Evolutionary conservation across 495 filamentous ascomycete species (phyloP).

Genomic region (Extremus antarcticus): DNA sequence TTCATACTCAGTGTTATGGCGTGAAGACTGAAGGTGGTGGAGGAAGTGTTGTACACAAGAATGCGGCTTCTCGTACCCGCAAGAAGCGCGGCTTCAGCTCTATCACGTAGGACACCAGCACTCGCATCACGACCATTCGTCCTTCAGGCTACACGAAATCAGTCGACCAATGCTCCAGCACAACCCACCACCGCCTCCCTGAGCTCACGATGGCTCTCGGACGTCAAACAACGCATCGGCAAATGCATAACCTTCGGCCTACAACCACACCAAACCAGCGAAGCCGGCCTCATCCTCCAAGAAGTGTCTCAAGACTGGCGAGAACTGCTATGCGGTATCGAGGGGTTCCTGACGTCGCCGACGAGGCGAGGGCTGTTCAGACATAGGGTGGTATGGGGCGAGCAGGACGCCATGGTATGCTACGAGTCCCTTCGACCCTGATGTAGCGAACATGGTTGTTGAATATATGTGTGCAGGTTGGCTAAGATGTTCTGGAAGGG

Average conservation of each 20-base stretch:
- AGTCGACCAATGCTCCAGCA: not conserved
- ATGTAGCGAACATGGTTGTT: not conserved
- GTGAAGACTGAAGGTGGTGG: no score
- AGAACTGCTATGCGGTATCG: constrained; percentile 60
- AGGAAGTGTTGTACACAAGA: no score
- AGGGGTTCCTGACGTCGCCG: constrained; percentile 67
- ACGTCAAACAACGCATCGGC: constrained; percentile 63
- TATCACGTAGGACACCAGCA: not conserved
- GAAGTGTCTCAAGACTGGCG: constrained; percentile 66
- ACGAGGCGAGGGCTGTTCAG: constrained; percentile 53
- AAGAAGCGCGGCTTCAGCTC: not conserved
- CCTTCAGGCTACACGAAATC: not conserved
- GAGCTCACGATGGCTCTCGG: constrained; percentile 60
- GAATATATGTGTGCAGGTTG: constrained; percentile 5
- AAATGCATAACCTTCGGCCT: constrained; percentile 76
- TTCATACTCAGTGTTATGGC: no score
- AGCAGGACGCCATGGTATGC: constrained; percentile 52
- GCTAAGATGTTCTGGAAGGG: constrained; percentile 27
- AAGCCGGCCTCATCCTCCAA: constrained; percentile 50
- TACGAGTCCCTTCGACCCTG: not conserved
- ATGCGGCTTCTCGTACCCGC: not conserved
- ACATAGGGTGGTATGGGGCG: constrained; percentile 78
- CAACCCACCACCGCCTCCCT: constrained; percentile 18
- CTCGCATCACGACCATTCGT: not conserved
- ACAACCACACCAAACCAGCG: constrained; percentile 44